Conservation (phyloP, 768 basidiomycete genomes). For the Cystofilobasidium capitatum region DNA sequence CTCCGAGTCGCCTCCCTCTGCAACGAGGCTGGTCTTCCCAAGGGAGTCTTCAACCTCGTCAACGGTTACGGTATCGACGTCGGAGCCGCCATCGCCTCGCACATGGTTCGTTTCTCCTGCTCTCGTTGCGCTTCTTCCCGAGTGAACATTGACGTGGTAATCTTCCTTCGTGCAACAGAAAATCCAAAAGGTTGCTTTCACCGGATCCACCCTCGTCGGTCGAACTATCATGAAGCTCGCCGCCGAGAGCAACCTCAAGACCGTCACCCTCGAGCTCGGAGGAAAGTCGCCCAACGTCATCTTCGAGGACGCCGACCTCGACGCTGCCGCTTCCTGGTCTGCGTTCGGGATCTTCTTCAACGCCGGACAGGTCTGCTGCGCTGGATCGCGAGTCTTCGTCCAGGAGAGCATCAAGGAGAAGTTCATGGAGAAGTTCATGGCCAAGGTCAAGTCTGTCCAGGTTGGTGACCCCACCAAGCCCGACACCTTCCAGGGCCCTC, state of each 20-base stretch:
- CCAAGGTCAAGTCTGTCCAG: slow-evolving; percentile 46
- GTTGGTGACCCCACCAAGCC: slow-evolving; percentile 61
- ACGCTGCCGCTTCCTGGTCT: slow-evolving; percentile 23
- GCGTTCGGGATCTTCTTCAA: slow-evolving; percentile 20
- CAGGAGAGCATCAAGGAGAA: slow-evolving; percentile 26
- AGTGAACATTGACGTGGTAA: background rate
- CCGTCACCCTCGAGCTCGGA: slow-evolving; percentile 33
- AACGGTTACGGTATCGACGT: slow-evolving; percentile 26
- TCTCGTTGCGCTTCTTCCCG: too few relatives aligned
- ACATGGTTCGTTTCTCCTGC: background rate
- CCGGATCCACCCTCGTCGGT: slow-evolving; percentile 29
- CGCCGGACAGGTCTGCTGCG: slow-evolving; percentile 29
- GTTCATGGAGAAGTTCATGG: slow-evolving; percentile 27
- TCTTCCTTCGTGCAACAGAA: slow-evolving; percentile 19
- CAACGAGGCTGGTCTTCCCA: slow-evolving; percentile 29
- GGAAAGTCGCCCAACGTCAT: slow-evolving; percentile 19
- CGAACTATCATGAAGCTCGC: slow-evolving; percentile 30
- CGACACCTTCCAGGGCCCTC: slow-evolving; percentile 60
- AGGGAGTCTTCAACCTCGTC: slow-evolving; percentile 31
- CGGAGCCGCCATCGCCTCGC: slow-evolving; percentile 29
- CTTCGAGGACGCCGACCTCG: slow-evolving; percentile 27
- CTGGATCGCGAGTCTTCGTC: slow-evolving; percentile 26
- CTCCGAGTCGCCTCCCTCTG: slow-evolving; percentile 21
- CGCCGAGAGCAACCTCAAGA: slow-evolving; percentile 32
- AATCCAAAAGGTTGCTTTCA: slow-evolving; percentile 35